These are phyloP conservation scores for Dillenia suffruticosa DNA, from an alignment of 164 flowering plant genomes.

Conservation along the genomic window DNA sequence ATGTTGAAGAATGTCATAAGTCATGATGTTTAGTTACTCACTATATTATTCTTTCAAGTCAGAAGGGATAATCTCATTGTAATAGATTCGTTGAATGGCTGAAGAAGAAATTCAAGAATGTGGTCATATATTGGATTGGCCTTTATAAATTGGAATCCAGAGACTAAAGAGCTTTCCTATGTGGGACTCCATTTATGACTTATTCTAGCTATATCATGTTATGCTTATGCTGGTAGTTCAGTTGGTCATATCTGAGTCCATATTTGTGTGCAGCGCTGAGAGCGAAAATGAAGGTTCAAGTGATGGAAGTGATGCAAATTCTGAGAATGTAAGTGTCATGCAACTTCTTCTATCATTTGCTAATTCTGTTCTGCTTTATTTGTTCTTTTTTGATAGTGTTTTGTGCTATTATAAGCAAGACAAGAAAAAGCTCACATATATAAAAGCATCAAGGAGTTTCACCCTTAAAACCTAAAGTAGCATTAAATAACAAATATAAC, in stretches of 20 bases:
- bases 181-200: too few relatives aligned
- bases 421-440: too few relatives aligned
- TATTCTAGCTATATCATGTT: neutral
- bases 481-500: too few relatives aligned
- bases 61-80: too few relatives aligned
- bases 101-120: too few relatives aligned
- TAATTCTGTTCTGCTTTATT: neutral
- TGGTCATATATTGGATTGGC: too few relatives aligned
- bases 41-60: neutral
- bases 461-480: too few relatives aligned
- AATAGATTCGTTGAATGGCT: too few relatives aligned
- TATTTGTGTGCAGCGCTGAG: constrained; percentile 63
- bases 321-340: constrained; percentile 71
- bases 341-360: neutral
- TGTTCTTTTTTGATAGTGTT: neutral
- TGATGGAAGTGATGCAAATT: constrained; percentile 94
- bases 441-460: too few relatives aligned
- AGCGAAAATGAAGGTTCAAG: constrained; percentile 92
- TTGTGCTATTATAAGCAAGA: too few relatives aligned
- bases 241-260: constrained; percentile 9
- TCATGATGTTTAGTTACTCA: neutral
- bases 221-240: constrained; percentile 3
- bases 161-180: too few relatives aligned
- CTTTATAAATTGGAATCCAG: too few relatives aligned
- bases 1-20: neutral